A percentile compares a stretch with the other conserved stretches of the same genome.
Conservation (phyloP, 306 rosid species). For the Vigna hirtella region DNA sequence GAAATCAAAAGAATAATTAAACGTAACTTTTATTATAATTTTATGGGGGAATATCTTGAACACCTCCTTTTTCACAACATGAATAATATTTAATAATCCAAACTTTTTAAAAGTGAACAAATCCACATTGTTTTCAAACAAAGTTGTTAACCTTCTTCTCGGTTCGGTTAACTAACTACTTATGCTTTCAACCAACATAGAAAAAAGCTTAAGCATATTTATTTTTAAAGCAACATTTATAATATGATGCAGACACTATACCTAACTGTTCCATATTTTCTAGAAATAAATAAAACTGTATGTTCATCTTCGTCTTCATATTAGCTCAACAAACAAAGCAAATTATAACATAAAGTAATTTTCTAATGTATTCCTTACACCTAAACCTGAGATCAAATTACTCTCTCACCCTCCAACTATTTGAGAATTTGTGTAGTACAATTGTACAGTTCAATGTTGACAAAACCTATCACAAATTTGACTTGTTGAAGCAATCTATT, state of each 20-base stretch:
- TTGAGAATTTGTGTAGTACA: conserved; percentile 36
- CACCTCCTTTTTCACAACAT: background rate
- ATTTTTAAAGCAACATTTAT: conserved; percentile 15
- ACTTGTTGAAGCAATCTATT: background rate
- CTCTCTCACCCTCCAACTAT: conserved; percentile 37
- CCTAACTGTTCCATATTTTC: conserved; percentile 29
- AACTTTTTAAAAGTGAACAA: background rate
- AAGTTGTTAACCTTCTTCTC: conserved; percentile 28
- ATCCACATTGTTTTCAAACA: background rate
- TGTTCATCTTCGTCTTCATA: background rate
- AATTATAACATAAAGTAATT: background rate
- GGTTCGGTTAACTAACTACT: conserved; percentile 47
- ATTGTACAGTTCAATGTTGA: conserved; percentile 21
- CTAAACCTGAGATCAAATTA: conserved; percentile 27
- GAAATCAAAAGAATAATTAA: too few species aligned
- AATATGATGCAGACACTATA: conserved; percentile 15
- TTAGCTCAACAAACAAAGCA: conserved; percentile 9
- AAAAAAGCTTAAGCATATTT: conserved; percentile 16
- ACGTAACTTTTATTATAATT: too few species aligned
- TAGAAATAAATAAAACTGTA: background rate
- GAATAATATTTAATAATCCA: background rate
- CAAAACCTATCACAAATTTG: background rate
- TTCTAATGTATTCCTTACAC: background rate
- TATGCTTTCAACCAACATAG: conserved; percentile 39
- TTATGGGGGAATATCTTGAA: background rate